A percentile compares a stretch with the other conserved stretches of the same genome.
These are phyloP conservation scores for Penicillium polonicum DNA, from an alignment of 2,329 filamentous ascomycete genomes.

Conservation along the genomic window DNA sequence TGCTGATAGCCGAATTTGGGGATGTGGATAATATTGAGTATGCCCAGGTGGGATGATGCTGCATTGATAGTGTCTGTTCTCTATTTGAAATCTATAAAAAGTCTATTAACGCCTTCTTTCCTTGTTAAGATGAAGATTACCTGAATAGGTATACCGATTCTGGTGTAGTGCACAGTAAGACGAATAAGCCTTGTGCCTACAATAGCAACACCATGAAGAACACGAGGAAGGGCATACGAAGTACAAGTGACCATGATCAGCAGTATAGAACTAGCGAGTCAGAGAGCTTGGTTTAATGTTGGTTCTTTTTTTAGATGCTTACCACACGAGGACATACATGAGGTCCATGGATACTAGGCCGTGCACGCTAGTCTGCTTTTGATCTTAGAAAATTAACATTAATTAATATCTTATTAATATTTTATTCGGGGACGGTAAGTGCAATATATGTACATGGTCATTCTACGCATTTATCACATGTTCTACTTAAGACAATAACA, in stretches of 20 bases:
- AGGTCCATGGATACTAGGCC: not conserved
- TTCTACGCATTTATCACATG: not conserved
- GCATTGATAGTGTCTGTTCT: not conserved
- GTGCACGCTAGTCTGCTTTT: constrained; percentile 4
- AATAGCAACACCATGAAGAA: not conserved
- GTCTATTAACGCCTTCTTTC: not conserved
- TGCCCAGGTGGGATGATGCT: not conserved
- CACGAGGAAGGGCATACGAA: not conserved
- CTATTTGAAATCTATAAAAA: not conserved
- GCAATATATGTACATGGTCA: no score
- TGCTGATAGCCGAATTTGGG: not conserved
- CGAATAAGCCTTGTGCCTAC: not conserved
- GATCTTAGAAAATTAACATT: not conserved
- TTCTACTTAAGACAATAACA: not conserved
- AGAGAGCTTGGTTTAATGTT: constrained; percentile 13
- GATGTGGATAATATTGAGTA: not conserved
- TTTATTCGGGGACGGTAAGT: no score
- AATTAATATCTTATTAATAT: no score
- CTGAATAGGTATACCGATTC: not conserved
- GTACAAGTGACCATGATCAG: not conserved
- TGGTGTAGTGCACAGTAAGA: not conserved
- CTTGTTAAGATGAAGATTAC: not conserved
- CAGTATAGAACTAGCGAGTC: constrained; percentile 11
- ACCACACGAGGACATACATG: not conserved
- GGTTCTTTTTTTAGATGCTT: constrained; percentile 24